These are phyloP conservation scores for Arthrinium phaeospermum DNA, from an alignment of 2,329 filamentous ascomycete genomes.

Conservation along the genomic window DNA sequence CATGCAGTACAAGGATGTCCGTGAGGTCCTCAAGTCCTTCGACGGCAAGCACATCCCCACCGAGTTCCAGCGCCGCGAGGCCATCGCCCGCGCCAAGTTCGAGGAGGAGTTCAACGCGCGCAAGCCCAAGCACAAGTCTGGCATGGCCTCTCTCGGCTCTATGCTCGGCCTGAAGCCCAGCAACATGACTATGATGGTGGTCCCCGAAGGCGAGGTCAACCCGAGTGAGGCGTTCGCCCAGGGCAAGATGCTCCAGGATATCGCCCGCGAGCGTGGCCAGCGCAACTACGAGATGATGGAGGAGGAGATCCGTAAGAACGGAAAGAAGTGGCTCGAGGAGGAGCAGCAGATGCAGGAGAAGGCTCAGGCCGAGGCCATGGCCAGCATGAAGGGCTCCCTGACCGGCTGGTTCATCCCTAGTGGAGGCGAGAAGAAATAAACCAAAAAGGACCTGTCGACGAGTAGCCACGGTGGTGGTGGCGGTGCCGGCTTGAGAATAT, in stretches of 20 bases:
- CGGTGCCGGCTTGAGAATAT: not conserved
- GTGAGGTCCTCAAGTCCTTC: slow-evolving; percentile 85
- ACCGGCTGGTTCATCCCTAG: slow-evolving; percentile 51
- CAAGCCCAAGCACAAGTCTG: slow-evolving; percentile 65
- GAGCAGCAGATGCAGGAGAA: slow-evolving; percentile 89
- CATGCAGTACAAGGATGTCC: slow-evolving; percentile 88
- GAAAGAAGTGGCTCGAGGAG: slow-evolving; percentile 94
- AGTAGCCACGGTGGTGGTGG: not conserved
- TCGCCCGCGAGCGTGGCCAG: slow-evolving; percentile 89
- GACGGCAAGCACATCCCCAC: slow-evolving; percentile 86
- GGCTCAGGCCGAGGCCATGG: slow-evolving; percentile 87
- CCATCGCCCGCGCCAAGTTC: slow-evolving; percentile 83
- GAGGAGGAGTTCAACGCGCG: slow-evolving; percentile 76
- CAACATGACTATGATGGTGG: slow-evolving; percentile 66
- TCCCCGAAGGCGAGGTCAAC: slow-evolving; percentile 70
- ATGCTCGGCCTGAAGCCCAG: slow-evolving; percentile 79
- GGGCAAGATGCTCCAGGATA: slow-evolving; percentile 96
- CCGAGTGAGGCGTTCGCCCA: slow-evolving; percentile 80
- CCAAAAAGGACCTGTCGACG: not conserved
- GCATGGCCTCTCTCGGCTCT: slow-evolving; percentile 71
- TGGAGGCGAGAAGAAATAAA: slow-evolving; percentile 7
- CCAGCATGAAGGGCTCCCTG: slow-evolving; percentile 85
- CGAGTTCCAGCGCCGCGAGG: slow-evolving; percentile 89
- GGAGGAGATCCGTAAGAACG: slow-evolving; percentile 89
- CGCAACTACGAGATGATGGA: slow-evolving; percentile 89